Conservation (phyloP, 1,139 yeast species). For the Kodamaea arcana region DNA sequence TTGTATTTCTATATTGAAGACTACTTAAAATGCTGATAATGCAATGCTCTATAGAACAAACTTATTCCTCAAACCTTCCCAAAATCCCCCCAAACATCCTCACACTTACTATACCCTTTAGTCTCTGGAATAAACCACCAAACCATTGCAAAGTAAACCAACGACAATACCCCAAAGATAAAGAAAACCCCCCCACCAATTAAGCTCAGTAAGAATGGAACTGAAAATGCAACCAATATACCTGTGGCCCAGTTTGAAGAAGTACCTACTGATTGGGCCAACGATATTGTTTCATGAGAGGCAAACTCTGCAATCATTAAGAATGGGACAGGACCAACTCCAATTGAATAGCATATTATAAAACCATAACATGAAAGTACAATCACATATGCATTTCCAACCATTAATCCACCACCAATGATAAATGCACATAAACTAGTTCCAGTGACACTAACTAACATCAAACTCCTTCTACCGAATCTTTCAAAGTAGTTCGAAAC, state of each 20-base stretch:
- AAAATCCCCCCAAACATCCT: conserved; percentile 26
- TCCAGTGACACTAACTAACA: conserved; percentile 14
- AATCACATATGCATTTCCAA: conserved; percentile 9
- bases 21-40: too few relatives aligned
- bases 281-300: conserved; percentile 17
- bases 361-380: conserved; percentile 19
- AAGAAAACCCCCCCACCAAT: conserved; percentile 30
- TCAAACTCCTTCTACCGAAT: conserved; percentile 17
- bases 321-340: conserved; percentile 27
- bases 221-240: conserved; percentile 17
- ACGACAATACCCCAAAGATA: conserved; percentile 23
- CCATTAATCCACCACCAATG: conserved; percentile 15
- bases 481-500: conserved; percentile 21
- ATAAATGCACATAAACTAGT: conserved; percentile 13
- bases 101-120: conserved; percentile 20
- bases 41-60: too few relatives aligned
- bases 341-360: conserved; percentile 17
- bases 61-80: background rate
- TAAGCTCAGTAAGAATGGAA: conserved; percentile 25
- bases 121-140: conserved; percentile 33
- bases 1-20: too few relatives aligned
- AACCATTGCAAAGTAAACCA: conserved; percentile 18
- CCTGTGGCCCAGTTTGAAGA: conserved; percentile 20
- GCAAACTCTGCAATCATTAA: conserved; percentile 22
- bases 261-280: conserved; percentile 21